These are phyloP conservation scores for Helichrysum umbraculigerum DNA, from an alignment of 129 eudicot species.

Conservation along the genomic window DNA sequence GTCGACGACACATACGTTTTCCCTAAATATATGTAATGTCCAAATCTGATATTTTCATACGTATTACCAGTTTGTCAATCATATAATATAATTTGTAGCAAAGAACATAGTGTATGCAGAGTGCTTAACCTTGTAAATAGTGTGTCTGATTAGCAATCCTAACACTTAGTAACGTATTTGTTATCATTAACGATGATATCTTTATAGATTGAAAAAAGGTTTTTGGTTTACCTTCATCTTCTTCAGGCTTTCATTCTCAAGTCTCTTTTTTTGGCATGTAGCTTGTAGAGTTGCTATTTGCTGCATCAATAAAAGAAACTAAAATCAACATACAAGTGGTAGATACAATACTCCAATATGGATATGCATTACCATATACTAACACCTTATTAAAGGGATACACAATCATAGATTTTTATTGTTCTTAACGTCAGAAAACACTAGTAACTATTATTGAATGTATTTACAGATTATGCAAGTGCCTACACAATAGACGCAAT, in stretches of 20 bases:
- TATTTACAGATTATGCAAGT: not conserved
- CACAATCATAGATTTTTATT: not conserved
- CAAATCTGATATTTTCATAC: not conserved
- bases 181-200: no score
- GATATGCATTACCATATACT: not conserved
- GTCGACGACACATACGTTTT: not conserved
- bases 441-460: not conserved
- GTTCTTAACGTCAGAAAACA: not conserved
- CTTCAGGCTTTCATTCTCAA: constrained; percentile 39
- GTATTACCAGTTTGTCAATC: not conserved
- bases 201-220: no score
- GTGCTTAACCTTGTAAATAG: not conserved
- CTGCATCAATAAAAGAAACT: constrained; percentile 22
- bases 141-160: not conserved
- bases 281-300: constrained; percentile 37
- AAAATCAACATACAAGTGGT: not conserved
- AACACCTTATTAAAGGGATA: not conserved
- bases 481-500: not conserved
- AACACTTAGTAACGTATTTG: no score
- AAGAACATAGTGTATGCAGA: not conserved
- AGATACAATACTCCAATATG: not conserved
- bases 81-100: not conserved
- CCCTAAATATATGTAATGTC: no score
- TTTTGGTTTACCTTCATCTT: constrained; percentile 39
- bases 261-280: constrained; percentile 26